A percentile compares a stretch with the other conserved stretches of the same genome.
phyloP scores from a whole-genome alignment of 108 stramenopile genomes.

The Nitzschia sp. region DNA sequence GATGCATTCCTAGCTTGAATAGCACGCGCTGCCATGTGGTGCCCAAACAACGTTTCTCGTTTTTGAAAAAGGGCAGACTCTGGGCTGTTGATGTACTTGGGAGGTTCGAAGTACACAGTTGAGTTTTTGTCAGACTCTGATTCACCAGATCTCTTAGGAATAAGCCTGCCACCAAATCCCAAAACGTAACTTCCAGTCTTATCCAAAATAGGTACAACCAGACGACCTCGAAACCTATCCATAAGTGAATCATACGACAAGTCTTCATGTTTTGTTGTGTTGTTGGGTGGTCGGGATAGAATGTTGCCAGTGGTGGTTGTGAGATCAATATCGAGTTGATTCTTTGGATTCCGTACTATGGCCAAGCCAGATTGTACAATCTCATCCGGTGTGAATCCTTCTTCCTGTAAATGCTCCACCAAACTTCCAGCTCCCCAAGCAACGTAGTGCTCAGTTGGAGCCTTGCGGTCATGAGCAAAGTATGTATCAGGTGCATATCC shows the following conservation, averaged over 20 bases:
- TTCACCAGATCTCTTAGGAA: slow-evolving; percentile 24
- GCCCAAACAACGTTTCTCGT: slow-evolving; percentile 76
- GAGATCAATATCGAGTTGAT: background rate
- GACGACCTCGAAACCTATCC: slow-evolving; percentile 78
- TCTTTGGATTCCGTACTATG: slow-evolving; percentile 22
- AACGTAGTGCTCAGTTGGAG: background rate
- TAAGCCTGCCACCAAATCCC: slow-evolving; percentile 75
- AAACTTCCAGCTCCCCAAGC: slow-evolving; percentile 60
- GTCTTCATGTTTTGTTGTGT: background rate
- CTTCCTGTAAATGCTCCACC: slow-evolving; percentile 64
- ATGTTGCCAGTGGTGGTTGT: too few relatives aligned
- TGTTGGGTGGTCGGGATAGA: background rate
- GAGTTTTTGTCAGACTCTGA: background rate
- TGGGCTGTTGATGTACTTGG: slow-evolving; percentile 93
- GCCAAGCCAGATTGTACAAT: slow-evolving; percentile 89
- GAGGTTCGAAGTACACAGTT: slow-evolving; percentile 24
- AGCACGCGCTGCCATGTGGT: slow-evolving; percentile 50
- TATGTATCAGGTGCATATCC: slow-evolving; percentile 91
- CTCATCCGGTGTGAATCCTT: slow-evolving; percentile 69
- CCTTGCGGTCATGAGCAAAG: slow-evolving; percentile 35
- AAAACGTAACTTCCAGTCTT: slow-evolving; percentile 56
- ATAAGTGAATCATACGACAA: slow-evolving; percentile 40
- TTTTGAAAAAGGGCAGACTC: slow-evolving; percentile 86
- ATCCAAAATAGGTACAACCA: slow-evolving; percentile 83
- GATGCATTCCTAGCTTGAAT: slow-evolving; percentile 3